Evolutionary conservation across 139 green algal genomes (phyloP), one percentile per base, ranked within the genome.

Genomic region (Chlamydomonas eustigma): DNA sequence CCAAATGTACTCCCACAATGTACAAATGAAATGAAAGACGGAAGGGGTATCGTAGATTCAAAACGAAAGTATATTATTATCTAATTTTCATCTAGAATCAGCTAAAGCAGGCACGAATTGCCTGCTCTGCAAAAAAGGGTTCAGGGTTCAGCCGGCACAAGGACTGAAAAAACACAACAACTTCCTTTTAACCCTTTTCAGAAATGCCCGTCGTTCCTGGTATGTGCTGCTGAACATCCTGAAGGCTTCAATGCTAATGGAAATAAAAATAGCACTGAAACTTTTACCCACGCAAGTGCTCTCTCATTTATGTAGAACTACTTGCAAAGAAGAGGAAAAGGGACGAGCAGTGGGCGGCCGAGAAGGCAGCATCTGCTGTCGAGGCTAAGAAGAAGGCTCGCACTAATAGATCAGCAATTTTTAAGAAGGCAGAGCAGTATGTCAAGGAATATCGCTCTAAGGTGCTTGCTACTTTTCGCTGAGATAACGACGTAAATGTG

Each of bases 381-480:
- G 85, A 92, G 52, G 76, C 84, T 35, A 87, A 91, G 74, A 91
- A 89, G 80, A 92, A 94, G 79, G 64, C 78, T 74, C 83, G 80
- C 38, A 76, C 80, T 22, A 91, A 83, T 6, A 76, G 90, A 50
- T 89, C 89, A 77, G 89, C 93, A 28, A 93, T 98, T 75, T 98
- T 99, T 87, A 99, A 98, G 89, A 86, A 92, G 37, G 96, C 96
- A 32, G 95, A 98, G 91, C 71, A 90, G 76, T 99, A 98, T 83
- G 93, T 98, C n/a, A 93, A 97, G 82, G 94, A 99, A 85, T 98
- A 97, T 91, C 87, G 94, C 22, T n/a, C 85, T 37, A 83, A 97
- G 93, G 94, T 95, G 25, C 25, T 22, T 32, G 30, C 63, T 8
- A 70, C 6, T 8, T 31, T 70, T 70, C n/a, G 28, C 30, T 70